Evolutionary conservation across 495 filamentous ascomycete genomes (phyloP).

Genomic region (Lindgomyces ingoldianus): DNA sequence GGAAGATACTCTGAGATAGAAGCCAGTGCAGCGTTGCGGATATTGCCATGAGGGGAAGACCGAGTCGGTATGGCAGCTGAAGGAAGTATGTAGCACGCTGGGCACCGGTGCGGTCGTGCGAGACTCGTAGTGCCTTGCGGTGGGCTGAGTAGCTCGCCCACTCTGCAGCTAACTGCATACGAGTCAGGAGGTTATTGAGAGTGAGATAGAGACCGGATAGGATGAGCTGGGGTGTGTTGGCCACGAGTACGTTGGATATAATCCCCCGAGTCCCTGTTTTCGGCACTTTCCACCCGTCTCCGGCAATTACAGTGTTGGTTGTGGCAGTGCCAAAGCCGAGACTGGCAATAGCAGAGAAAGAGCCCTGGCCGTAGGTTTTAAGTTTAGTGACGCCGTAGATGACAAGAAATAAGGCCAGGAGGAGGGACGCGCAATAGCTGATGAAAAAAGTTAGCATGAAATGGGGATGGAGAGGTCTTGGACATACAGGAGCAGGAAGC

Average conservation of each 20-base stretch:
- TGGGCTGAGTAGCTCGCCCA: slow-evolving; percentile 12
- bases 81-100: slow-evolving; percentile 22
- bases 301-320: not conserved
- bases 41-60: slow-evolving; percentile 15
- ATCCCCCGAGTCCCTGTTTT: not conserved
- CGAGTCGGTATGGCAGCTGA: slow-evolving; percentile 12
- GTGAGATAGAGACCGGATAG: slow-evolving; percentile 20
- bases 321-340: slow-evolving; percentile 8
- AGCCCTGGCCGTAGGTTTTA: not conserved
- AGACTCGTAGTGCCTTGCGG: slow-evolving; percentile 22
- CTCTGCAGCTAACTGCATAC: slow-evolving; percentile 12
- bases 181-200: slow-evolving; percentile 14
- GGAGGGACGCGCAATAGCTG: not conserved
- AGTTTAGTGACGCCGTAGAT: not conserved
- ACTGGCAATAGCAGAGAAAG: not conserved
- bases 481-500: not conserved
- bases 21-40: slow-evolving; percentile 22
- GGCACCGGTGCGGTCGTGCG: not conserved
- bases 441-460: not conserved
- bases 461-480: not conserved
- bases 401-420: not conserved
- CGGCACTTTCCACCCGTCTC: not conserved
- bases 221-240: slow-evolving; percentile 20
- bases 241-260: slow-evolving; percentile 4
- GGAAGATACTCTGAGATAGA: slow-evolving; percentile 28